These are phyloP conservation scores for Syzygium aromaticum DNA, from an alignment of 345 rosid species.

Conservation along the genomic window DNA sequence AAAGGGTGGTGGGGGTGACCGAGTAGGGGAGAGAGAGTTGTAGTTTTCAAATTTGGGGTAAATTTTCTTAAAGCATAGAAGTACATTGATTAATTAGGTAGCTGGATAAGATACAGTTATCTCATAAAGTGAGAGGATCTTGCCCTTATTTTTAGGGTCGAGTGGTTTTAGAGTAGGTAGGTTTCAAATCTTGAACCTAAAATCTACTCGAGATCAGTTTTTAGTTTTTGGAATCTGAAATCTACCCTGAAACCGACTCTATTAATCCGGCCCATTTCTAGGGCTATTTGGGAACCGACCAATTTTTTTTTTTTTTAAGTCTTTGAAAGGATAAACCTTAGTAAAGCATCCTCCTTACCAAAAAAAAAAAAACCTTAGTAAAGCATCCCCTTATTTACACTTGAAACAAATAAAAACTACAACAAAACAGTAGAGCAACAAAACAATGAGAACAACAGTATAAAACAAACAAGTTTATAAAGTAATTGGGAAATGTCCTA, in stretches of 20 bases:
- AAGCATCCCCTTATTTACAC: not conserved
- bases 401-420: not conserved
- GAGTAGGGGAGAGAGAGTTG: not conserved
- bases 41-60: no score
- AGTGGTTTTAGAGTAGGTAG: not conserved
- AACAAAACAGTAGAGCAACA: not conserved
- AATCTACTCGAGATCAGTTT: no score
- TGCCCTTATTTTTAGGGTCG: not conserved
- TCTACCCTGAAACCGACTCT: not conserved
- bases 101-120: not conserved
- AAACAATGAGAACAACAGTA: not conserved
- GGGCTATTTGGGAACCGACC: not conserved
- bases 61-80: not conserved
- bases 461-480: not conserved
- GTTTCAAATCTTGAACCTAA: not conserved
- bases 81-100: not conserved
- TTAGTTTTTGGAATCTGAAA: rapidly evolving
- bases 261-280: not conserved
- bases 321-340: not conserved
- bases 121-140: not conserved
- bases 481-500: not conserved
- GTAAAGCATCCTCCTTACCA: no score
- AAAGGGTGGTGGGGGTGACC: not conserved
- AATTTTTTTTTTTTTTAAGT: not conserved
- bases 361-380: not conserved